Evolutionary conservation across 768 basidiomycete species (phyloP).

Genomic region (Rossbeevera mucosa): DNA sequence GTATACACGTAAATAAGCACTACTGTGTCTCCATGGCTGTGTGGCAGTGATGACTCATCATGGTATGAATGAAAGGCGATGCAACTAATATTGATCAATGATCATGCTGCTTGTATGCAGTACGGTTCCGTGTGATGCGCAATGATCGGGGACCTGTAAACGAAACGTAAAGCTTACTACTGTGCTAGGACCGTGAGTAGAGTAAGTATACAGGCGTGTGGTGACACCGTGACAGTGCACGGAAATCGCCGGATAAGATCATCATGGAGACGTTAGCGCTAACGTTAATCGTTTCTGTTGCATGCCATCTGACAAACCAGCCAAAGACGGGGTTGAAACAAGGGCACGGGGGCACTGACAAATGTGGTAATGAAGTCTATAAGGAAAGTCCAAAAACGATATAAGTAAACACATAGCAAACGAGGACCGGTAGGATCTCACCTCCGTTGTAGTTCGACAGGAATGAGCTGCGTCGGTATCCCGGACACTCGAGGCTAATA

Average conservation of each 20-base stretch:
- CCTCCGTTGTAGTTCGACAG: too few relatives aligned
- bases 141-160: not conserved
- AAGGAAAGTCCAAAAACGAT: too few relatives aligned
- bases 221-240: too few relatives aligned
- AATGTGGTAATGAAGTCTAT: too few relatives aligned
- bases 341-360: not conserved
- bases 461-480: too few relatives aligned
- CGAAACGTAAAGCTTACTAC: not conserved
- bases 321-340: not conserved
- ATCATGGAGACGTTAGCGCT: not conserved
- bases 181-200: not conserved
- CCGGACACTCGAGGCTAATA: too few relatives aligned
- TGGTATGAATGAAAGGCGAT: not conserved
- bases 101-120: not conserved
- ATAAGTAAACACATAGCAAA: too few relatives aligned
- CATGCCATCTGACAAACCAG: not conserved
- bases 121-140: not conserved
- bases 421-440: too few relatives aligned
- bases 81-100: not conserved
- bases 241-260: not conserved
- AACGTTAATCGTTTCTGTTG: not conserved
- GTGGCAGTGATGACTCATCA: not conserved
- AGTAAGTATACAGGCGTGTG: too few relatives aligned
- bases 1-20: not conserved
- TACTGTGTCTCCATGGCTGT: not conserved